Evolutionary conservation across 164 flowering plant species (phyloP).

Genomic region (Aristolochia contorta): DNA sequence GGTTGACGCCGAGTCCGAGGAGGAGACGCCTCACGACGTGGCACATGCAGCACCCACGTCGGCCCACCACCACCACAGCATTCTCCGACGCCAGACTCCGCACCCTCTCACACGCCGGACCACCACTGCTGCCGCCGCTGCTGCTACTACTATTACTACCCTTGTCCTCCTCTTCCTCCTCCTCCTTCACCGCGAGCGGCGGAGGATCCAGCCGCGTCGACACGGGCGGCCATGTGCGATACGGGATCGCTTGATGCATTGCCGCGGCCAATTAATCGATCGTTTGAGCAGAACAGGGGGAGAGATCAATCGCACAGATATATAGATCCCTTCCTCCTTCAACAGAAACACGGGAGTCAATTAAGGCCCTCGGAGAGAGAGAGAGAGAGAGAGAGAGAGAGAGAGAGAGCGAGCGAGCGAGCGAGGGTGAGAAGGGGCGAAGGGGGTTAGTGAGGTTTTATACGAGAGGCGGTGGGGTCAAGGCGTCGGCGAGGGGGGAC

Average conservation of each 20-base stretch:
- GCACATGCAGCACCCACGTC: slow-evolving; percentile 72
- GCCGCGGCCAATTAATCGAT: too few species aligned
- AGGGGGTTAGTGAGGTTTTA: slow-evolving; percentile 1
- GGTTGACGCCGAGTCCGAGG: slow-evolving; percentile 59
- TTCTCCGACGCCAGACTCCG: slow-evolving; percentile 40
- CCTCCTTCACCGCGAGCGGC: background rate
- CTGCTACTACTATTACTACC: background rate
- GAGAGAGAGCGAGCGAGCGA: background rate
- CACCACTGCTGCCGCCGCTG: background rate
- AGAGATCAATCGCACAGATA: too few species aligned
- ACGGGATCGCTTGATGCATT: slow-evolving; percentile 57
- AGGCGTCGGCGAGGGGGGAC: slow-evolving; percentile 2
- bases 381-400: background rate
- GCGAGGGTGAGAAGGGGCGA: slow-evolving; percentile 2
- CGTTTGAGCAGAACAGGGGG: background rate
- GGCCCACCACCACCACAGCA: slow-evolving; percentile 53
- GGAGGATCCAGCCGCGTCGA: background rate
- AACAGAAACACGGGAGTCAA: too few species aligned
- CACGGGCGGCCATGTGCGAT: slow-evolving; percentile 31
- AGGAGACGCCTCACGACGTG: slow-evolving; percentile 64
- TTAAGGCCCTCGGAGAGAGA: background rate
- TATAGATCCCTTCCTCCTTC: too few species aligned
- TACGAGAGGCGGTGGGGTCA: slow-evolving; percentile 1
- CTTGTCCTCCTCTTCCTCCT: background rate
- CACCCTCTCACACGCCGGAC: slow-evolving; percentile 6